These are phyloP conservation scores for Neofusicoccum umdonicola DNA, from an alignment of 2,329 filamentous ascomycete species.

Conservation along the genomic window DNA sequence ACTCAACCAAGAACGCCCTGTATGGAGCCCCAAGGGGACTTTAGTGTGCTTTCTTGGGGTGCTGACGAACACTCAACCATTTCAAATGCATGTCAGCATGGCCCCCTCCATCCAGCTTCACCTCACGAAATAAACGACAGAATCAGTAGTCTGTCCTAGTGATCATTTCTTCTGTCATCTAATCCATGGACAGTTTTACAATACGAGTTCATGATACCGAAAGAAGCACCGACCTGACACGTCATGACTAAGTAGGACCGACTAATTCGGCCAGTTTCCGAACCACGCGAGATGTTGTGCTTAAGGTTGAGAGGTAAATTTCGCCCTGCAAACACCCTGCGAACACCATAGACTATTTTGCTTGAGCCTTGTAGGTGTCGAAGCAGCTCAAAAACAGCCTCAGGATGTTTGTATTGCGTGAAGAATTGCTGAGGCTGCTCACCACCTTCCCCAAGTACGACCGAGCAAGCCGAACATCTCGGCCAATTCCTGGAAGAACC, in stretches of 20 bases:
- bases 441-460: neutral
- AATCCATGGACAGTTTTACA: neutral
- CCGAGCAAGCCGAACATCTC: neutral
- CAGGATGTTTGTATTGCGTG: neutral
- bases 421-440: neutral
- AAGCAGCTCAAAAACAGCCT: neutral
- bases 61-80: neutral
- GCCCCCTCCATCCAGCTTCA: no score
- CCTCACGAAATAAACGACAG: no score
- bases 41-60: neutral
- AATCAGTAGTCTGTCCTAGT: no score
- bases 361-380: neutral
- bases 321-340: neutral
- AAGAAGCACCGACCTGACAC: neutral
- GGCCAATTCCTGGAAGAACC: neutral
- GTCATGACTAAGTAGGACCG: neutral
- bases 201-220: neutral
- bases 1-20: no score
- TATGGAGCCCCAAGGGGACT: no score
- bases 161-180: neutral
- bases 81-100: neutral
- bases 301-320: neutral
- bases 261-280: neutral
- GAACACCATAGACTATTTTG: neutral
- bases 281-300: neutral